Evolutionary conservation across 805 yeast species (phyloP).

Genomic region (Nakazawaea anatomiae): DNA sequence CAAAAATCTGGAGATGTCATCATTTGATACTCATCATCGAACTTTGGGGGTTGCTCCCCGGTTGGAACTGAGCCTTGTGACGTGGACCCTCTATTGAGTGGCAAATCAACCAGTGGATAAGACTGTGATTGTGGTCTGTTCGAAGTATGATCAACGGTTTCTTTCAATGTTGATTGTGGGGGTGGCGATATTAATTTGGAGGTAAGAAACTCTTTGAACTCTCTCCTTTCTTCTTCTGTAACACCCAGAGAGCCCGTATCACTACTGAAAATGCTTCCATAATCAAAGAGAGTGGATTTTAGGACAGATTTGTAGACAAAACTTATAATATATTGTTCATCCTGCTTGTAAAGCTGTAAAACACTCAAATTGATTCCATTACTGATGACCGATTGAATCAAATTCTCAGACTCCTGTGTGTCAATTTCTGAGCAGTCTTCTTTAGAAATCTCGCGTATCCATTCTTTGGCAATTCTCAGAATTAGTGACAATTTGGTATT

Average conservation of each 20-base stretch:
- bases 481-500: not conserved
- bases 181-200: not conserved
- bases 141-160: not conserved
- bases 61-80: not conserved
- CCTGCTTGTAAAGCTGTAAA: not conserved
- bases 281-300: not conserved
- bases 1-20: not conserved
- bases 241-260: not conserved
- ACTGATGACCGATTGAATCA: not conserved
- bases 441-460: not conserved
- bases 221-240: not conserved
- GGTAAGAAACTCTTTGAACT: not conserved
- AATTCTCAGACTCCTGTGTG: not conserved
- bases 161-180: not conserved
- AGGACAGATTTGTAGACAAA: not conserved
- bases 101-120: too few relatives aligned
- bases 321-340: not conserved
- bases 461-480: not conserved
- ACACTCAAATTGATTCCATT: constrained; percentile 1
- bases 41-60: constrained; percentile 7
- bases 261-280: not conserved
- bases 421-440: not conserved
- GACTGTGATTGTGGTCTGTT: too few relatives aligned
- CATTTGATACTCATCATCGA: constrained; percentile 11
- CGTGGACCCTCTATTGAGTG: too few relatives aligned